Evolutionary conservation across 768 basidiomycete genomes (phyloP), one percentile per base, ranked within the genome.

Genomic region (Tricholoma sp.): DNA sequence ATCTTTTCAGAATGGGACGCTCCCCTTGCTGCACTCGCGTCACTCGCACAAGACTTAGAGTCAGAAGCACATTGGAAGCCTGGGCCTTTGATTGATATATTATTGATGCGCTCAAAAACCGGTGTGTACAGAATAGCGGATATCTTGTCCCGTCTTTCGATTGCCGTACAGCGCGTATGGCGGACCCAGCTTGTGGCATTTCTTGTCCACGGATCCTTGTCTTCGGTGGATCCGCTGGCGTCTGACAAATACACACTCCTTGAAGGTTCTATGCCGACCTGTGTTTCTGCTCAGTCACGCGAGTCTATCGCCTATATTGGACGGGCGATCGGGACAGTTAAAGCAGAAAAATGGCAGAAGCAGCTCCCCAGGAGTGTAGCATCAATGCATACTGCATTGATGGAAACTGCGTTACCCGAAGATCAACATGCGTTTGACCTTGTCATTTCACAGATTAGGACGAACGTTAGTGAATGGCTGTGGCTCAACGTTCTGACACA

Each of bases 271-370:
- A 79, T 92, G 57, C 93, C 94, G 1, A 81, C 84, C 0, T 90
- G 90, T 62, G 77, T 95, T 35, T 86, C 89, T 4, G 62, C 74
- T 2, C 83, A 86, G 56, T 82, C 91, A 2, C 80, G 81, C 58
- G 89, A 91, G 51, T 94, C 91, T 3, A 92, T 97, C 59, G 72
- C 83, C 1, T 95, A 96, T 68, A 82, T 95, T 46, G 94, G 94
- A 0, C 83, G 91, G 19, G 93, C 94, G 12, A 84, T 95, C 37
- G 87, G 86, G 2, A 94, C 89, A 1, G 83, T 95, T 39, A 89
- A 88, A 67, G 78, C 82, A 47, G 90, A 88, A 11, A 86, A 83
- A 67, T 88, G 88, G 85, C 83, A 88, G 65, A 84, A 80, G 61
- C 86, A 90, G 63, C 79, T 93, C 32, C 92, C 93, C 1, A 77